Percentiles rank a stretch among this genome's conserved stretches.
Conservation (phyloP, 116 monocot species). For the Posidonia oceanica region DNA sequence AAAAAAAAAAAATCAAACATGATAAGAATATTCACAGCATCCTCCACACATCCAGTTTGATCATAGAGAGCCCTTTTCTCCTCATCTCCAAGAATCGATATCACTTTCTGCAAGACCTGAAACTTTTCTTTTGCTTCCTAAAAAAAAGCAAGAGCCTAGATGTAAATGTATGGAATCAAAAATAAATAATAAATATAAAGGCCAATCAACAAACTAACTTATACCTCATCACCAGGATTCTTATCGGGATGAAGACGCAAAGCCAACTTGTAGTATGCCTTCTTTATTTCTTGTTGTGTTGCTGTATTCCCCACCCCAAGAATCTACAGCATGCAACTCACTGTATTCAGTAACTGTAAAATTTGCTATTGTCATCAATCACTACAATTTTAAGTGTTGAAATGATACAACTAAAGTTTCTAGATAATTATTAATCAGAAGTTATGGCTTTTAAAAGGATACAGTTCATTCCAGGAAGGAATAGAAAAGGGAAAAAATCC, state of each 20-base stretch:
- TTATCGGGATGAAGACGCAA: slow-evolving; percentile 96
- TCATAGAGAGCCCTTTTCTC: slow-evolving; percentile 92
- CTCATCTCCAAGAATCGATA: slow-evolving; percentile 89
- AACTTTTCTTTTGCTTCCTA: slow-evolving; percentile 98
- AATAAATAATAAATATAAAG: background rate
- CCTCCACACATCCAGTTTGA: slow-evolving; percentile 85
- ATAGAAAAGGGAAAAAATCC: too few species aligned
- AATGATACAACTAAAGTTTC: too few species aligned
- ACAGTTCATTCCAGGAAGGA: too few species aligned
- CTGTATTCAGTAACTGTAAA: background rate
- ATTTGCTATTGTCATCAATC: too few species aligned
- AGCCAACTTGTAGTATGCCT: slow-evolving; percentile 90
- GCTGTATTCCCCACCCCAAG: slow-evolving; percentile 80
- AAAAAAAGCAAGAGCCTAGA: slow-evolving; percentile 7
- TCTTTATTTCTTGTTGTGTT: slow-evolving; percentile 89
- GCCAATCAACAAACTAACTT: background rate
- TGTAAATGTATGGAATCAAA: background rate
- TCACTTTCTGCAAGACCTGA: slow-evolving; percentile 91
- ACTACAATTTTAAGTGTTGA: too few species aligned
- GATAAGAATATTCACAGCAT: slow-evolving; percentile 42
- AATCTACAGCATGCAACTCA: slow-evolving; percentile 32
- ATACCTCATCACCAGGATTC: slow-evolving; percentile 89
- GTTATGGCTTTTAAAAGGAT: too few species aligned
- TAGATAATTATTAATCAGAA: too few species aligned
- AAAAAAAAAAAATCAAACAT: background rate